A percentile compares a stretch with the other conserved stretches of the same genome.
These are phyloP conservation scores for Angophora floribunda DNA, from an alignment of 345 rosid genomes.

Conservation along the genomic window DNA sequence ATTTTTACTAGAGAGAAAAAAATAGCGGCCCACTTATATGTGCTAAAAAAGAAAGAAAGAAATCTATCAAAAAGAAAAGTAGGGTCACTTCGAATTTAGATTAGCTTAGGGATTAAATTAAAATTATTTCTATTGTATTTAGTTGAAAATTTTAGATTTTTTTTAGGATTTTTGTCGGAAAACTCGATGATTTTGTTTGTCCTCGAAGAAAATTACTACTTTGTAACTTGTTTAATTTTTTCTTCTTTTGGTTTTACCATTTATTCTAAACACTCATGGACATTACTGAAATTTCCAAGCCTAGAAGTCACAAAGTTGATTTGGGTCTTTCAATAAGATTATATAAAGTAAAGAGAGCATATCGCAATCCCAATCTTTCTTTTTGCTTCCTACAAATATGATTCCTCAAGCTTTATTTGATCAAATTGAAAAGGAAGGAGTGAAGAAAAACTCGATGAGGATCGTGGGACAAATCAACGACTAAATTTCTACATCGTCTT, in stretches of 20 bases:
- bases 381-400: not conserved
- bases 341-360: not conserved
- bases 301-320: not conserved
- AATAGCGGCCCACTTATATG: not conserved
- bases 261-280: not conserved
- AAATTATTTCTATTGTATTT: not conserved
- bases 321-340: not conserved
- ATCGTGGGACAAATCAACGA: not conserved
- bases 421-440: not conserved
- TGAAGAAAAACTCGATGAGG: not conserved
- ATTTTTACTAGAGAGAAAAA: not conserved
- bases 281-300: not conserved
- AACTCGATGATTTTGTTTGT: not conserved
- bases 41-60: not conserved
- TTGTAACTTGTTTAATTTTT: not conserved
- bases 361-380: not conserved
- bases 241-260: not conserved
- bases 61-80: not conserved
- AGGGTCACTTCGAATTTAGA: not conserved
- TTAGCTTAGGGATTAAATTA: not conserved
- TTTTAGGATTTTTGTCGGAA: not conserved
- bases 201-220: not conserved
- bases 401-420: not conserved
- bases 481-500: slow-evolving; percentile 10
- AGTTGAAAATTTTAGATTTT: not conserved